Evolutionary conservation across 2,329 filamentous ascomycete species (phyloP), one percentile per base, ranked within the genome.

Genomic region (Ilyonectria mors-panacis): DNA sequence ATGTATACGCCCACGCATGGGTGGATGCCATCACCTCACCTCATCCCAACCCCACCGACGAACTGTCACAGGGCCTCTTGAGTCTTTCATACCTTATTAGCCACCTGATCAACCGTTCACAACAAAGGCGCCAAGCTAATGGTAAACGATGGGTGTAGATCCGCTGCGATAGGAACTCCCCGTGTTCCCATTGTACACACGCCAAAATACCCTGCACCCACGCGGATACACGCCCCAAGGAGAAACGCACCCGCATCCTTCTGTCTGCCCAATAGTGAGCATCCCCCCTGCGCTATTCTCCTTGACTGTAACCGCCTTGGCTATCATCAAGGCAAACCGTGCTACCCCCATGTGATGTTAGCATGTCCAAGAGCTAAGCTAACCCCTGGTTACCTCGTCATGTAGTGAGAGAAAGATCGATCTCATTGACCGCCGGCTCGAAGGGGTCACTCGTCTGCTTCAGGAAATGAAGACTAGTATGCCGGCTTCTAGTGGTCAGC

Each of bases 381-480:
- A 23, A 66, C 60, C 17, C 17, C 10, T 55, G 23, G 28, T 26
- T 15, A 13, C 4, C 8, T 33, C 13, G 33, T 35, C 37, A 51
- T 64, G 1, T 9, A 82, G 80, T 73, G 80, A 82, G 59, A 74
- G 76, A 51, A 82, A 82, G 69, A 82, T 82, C 23, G 80, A 82
- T 47, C 76, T 76, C 17, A 81, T 82, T 50, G 80, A 82, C 57
- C 77, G 74, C 10, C 77, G 78, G 13, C 76, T 82, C 2, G 76
- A 81, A 63, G 75, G 75, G 1, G 76, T 82, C 19, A 75, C 80
- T 15, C 70, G 73, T 26, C 72, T 81, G 15, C 75, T 81, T 45
- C 73, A 77, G 48, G 78, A 81, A 42, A 74, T 81, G 65, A 80
- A 75, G 55, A 70, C 74, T 44, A 75, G 67, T 30, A 74, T 69